Percentiles rank a stretch among this genome's conserved stretches.
phyloP scores from a whole-genome alignment of 768 basidiomycete species.

The Leccinum obscurum region DNA sequence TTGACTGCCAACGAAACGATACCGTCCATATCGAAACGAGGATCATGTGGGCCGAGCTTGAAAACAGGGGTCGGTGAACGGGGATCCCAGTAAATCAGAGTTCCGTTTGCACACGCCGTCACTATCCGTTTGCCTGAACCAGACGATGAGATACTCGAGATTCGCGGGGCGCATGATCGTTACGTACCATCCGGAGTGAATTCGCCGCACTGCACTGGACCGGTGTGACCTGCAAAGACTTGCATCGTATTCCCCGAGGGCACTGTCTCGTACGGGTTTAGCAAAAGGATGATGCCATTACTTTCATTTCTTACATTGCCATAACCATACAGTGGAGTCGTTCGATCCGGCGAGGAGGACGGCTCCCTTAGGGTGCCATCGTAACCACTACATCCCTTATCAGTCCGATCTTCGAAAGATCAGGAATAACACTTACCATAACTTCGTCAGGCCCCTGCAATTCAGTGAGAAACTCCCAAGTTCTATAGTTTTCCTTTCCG shows the following conservation, averaged over 20 bases:
- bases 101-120: constrained; percentile 81
- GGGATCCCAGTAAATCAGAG: constrained; percentile 90
- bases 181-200: constrained; percentile 85
- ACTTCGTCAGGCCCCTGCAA: constrained; percentile 95
- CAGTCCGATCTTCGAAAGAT: neutral
- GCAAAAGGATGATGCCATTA: neutral
- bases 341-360: constrained; percentile 91
- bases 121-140: constrained; percentile 79
- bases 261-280: constrained; percentile 49
- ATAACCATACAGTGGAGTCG: constrained; percentile 94
- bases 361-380: constrained; percentile 94
- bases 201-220: constrained; percentile 80
- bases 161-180: neutral
- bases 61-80: constrained; percentile 73
- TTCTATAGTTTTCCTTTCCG: constrained; percentile 66
- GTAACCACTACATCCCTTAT: constrained; percentile 65
- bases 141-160: constrained; percentile 6
- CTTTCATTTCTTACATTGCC: constrained; percentile 73
- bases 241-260: constrained; percentile 95
- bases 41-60: constrained; percentile 72
- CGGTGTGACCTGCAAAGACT: constrained; percentile 89
- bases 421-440: constrained; percentile 59
- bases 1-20: constrained; percentile 89
- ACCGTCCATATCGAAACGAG: constrained; percentile 76
- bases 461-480: constrained; percentile 94